Conservation (phyloP, 352 stramenopile species). For the Globisporangium recalcitrans region DNA sequence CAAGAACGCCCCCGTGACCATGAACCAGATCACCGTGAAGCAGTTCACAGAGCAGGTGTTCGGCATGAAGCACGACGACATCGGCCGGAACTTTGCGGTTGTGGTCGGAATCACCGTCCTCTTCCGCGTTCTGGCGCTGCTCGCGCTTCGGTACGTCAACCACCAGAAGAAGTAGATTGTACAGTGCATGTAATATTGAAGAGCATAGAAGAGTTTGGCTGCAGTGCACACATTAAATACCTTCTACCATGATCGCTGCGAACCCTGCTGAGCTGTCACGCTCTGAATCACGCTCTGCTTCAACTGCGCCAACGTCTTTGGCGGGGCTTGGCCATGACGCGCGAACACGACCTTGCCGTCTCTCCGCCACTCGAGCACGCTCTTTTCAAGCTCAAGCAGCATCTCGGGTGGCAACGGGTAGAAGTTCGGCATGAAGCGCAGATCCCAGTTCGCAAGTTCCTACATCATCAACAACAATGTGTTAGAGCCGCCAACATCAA, state of each 20-base stretch:
- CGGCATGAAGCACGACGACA: neutral
- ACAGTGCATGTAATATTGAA: neutral
- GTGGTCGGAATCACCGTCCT: neutral
- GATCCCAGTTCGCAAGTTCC: conserved; percentile 24
- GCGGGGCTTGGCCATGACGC: conserved; percentile 4
- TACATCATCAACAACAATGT: conserved; percentile 17
- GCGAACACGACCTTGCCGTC: conserved; percentile 20
- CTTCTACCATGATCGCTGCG: neutral
- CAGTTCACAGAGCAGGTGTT: conserved; percentile 1
- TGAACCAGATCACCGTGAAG: neutral
- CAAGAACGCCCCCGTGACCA: neutral
- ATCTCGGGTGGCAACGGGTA: conserved; percentile 58
- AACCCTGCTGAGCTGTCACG: neutral
- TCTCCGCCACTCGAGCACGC: conserved; percentile 26
- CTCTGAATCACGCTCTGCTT: conserved; percentile 24
- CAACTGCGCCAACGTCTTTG: conserved; percentile 20
- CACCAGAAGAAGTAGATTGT: neutral
- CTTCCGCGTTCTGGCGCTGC: conserved; percentile 2
- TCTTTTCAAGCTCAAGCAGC: conserved; percentile 44
- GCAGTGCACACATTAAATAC: conserved; percentile 11
- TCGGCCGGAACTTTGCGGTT: neutral
- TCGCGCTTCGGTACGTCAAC: neutral
- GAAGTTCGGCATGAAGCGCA: conserved; percentile 55
- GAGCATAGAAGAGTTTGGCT: neutral
- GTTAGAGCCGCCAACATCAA: neutral